Conservation (phyloP, 78 protist species). For the Dictyostelium discoideum region DNA sequence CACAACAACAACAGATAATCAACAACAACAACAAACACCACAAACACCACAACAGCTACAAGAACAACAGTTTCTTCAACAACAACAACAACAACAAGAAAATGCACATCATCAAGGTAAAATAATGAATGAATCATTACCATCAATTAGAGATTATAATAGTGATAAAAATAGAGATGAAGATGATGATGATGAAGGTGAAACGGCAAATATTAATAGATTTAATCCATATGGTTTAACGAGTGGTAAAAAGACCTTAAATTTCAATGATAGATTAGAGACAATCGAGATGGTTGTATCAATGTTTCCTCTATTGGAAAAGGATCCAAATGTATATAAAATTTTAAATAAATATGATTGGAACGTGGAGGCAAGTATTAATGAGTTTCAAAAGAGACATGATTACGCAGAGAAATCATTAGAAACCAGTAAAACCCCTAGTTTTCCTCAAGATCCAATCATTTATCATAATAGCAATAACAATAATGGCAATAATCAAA, state of each 20-base stretch:
- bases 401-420: conserved; percentile 12
- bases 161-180: neutral
- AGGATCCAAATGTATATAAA: conserved; percentile 44
- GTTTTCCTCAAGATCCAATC: neutral
- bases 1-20: neutral
- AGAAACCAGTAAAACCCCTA: neutral
- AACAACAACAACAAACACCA: neutral
- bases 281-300: conserved; percentile 22
- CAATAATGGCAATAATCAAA: neutral
- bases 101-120: neutral
- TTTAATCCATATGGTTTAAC: conserved; percentile 32
- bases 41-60: neutral
- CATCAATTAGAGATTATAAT: conserved; percentile 27
- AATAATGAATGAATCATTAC: conserved; percentile 26
- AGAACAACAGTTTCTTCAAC: neutral
- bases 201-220: neutral
- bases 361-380: conserved; percentile 25
- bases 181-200: neutral
- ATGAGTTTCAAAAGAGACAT: conserved; percentile 64
- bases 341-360: conserved; percentile 46
- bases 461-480: neutral
- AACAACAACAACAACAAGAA: neutral
- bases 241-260: neutral
- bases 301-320: conserved; percentile 69
- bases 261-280: conserved; percentile 36